phyloP scores from a whole-genome alignment of 805 yeast species.

The Pichia rugopelliculosa region DNA sequence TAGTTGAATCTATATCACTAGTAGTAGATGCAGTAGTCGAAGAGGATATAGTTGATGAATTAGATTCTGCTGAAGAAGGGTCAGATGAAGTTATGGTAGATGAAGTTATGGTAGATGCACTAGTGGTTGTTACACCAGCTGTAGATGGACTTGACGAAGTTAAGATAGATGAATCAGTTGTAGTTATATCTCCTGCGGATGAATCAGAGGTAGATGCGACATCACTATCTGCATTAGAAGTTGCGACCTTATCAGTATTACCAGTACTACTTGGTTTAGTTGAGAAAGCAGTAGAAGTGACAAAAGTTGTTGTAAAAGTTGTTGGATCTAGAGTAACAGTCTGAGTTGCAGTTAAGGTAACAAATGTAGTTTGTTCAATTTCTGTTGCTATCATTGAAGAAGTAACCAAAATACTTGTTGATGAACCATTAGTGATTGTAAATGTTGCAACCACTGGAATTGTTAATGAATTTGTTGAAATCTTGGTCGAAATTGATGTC shows the following conservation, averaged over 20 bases:
- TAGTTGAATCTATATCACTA: neutral
- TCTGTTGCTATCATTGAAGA: conserved; percentile 25
- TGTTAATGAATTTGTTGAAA: conserved; percentile 20
- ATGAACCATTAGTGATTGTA: conserved; percentile 27
- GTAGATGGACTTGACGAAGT: conserved; percentile 6
- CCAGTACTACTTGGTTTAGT: neutral
- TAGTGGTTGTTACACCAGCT: neutral
- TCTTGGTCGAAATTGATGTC: conserved; percentile 9
- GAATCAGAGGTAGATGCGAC: neutral
- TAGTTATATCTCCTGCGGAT: neutral
- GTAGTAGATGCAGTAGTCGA: neutral
- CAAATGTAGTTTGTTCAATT: conserved; percentile 4
- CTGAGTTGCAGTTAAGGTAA: neutral
- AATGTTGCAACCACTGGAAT: conserved; percentile 28
- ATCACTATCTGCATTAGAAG: neutral
- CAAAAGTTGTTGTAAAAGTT: neutral
- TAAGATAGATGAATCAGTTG: conserved; percentile 1
- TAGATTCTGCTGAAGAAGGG: neutral
- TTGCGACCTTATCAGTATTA: neutral
- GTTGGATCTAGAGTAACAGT: neutral
- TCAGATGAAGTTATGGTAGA: neutral
- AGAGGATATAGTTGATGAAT: neutral
- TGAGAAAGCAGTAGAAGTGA: neutral
- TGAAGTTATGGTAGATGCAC: neutral
- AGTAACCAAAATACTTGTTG: conserved; percentile 23